A percentile compares a stretch with the other conserved stretches of the same genome.
Evolutionary conservation across 495 filamentous ascomycete species (phyloP).

Genomic region (Xylaria scruposa): DNA sequence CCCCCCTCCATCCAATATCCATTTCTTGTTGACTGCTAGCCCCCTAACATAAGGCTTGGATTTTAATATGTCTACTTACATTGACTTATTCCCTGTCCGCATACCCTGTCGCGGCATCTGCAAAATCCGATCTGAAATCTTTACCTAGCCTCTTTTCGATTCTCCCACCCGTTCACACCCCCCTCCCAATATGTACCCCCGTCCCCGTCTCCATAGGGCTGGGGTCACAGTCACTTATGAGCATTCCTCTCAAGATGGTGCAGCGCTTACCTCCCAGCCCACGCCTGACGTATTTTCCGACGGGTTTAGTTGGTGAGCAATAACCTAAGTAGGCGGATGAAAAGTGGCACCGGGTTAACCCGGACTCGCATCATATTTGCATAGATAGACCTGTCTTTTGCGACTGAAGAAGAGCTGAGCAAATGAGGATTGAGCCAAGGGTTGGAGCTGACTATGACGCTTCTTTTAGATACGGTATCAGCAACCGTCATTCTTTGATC

Average conservation of each 20-base stretch:
- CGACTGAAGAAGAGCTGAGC: slow-evolving; percentile 1
- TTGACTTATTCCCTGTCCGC: slow-evolving; percentile 26
- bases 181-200: slow-evolving; percentile 11
- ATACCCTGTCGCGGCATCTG: slow-evolving; percentile 31
- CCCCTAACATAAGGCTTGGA: slow-evolving; percentile 20
- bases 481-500: slow-evolving; percentile 21
- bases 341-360: neutral
- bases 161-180: slow-evolving; percentile 31
- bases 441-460: slow-evolving; percentile 24
- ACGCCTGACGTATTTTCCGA: slow-evolving; percentile 9
- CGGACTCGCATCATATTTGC: neutral
- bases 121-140: slow-evolving; percentile 28
- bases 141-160: slow-evolving; percentile 26
- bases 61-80: slow-evolving; percentile 14
- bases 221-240: slow-evolving; percentile 10
- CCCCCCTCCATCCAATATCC: slow-evolving; percentile 4
- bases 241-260: slow-evolving; percentile 7
- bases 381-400: neutral
- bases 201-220: slow-evolving; percentile 29
- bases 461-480: slow-evolving; percentile 28
- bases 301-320: slow-evolving; percentile 10
- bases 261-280: slow-evolving; percentile 10
- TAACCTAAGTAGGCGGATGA: slow-evolving; percentile 4
- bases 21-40: neutral
- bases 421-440: slow-evolving; percentile 6